These are phyloP conservation scores for Fraxinus nigra DNA, from an alignment of 305 asterid genomes.

Conservation along the genomic window DNA sequence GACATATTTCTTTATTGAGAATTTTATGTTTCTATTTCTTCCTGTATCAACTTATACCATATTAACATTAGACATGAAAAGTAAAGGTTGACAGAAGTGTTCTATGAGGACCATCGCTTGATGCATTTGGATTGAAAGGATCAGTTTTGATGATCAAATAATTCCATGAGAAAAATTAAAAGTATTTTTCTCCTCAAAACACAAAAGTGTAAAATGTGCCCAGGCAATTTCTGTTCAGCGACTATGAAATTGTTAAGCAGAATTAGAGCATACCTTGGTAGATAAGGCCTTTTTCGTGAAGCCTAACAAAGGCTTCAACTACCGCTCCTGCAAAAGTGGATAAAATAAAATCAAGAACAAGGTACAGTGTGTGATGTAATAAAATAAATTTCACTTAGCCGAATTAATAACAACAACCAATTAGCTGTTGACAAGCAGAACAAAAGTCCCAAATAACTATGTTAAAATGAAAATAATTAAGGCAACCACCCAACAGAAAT, in stretches of 20 bases:
- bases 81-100: neutral
- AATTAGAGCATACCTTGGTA: constrained; percentile 70
- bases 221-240: constrained; percentile 9
- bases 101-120: neutral
- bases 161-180: neutral
- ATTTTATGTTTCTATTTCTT: neutral
- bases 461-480: neutral
- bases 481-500: neutral
- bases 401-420: neutral
- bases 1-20: neutral
- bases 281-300: constrained; percentile 92
- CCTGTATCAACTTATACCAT: constrained; percentile 8
- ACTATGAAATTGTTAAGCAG: constrained; percentile 10
- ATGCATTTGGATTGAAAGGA: neutral
- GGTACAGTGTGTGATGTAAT: neutral
- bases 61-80: neutral
- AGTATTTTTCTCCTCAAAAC: constrained; percentile 2
- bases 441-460: neutral
- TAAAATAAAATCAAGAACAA: constrained; percentile 19
- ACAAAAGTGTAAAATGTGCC: constrained; percentile 14
- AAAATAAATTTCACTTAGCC: constrained; percentile 16
- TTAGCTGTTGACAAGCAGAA: neutral
- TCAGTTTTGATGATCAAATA: constrained; percentile 14
- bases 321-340: constrained; percentile 75
- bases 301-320: constrained; percentile 89